These are phyloP conservation scores for Pestalotiopsis sp. DNA, from an alignment of 2,329 filamentous ascomycete species.

Conservation along the genomic window DNA sequence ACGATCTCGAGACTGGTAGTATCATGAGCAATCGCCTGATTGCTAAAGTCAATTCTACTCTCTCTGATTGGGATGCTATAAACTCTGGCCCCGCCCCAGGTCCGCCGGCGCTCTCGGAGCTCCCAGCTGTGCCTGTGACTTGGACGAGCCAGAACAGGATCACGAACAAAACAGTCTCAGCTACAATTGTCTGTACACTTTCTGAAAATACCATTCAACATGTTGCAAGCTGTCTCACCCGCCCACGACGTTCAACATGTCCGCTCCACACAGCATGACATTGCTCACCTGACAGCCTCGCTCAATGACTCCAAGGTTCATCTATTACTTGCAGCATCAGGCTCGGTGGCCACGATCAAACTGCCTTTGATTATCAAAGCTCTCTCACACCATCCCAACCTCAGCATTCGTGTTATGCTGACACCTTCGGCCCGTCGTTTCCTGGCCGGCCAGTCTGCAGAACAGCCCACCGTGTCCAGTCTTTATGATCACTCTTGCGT, in stretches of 20 bases:
- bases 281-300: slow-evolving; percentile 32
- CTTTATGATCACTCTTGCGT: slow-evolving; percentile 69
- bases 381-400: slow-evolving; percentile 47
- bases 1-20: neutral
- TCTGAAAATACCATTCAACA: slow-evolving; percentile 11
- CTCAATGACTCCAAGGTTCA: slow-evolving; percentile 57
- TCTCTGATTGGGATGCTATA: neutral
- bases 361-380: slow-evolving; percentile 66
- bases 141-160: too few relatives aligned
- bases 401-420: slow-evolving; percentile 86
- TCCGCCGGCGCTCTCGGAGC: neutral
- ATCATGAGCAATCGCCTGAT: neutral
- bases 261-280: slow-evolving; percentile 26
- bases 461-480: slow-evolving; percentile 71
- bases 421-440: slow-evolving; percentile 76
- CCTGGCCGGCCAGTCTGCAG: slow-evolving; percentile 72
- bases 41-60: neutral
- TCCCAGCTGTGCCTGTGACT: neutral
- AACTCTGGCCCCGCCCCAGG: neutral
- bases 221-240: slow-evolving; percentile 30
- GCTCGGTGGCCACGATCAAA: slow-evolving; percentile 89
- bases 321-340: slow-evolving; percentile 67
- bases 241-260: slow-evolving; percentile 26
- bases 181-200: neutral
- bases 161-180: neutral